Conservation (phyloP, 345 rosid species). For the thale cress (Arabidopsis thaliana) region DNA sequence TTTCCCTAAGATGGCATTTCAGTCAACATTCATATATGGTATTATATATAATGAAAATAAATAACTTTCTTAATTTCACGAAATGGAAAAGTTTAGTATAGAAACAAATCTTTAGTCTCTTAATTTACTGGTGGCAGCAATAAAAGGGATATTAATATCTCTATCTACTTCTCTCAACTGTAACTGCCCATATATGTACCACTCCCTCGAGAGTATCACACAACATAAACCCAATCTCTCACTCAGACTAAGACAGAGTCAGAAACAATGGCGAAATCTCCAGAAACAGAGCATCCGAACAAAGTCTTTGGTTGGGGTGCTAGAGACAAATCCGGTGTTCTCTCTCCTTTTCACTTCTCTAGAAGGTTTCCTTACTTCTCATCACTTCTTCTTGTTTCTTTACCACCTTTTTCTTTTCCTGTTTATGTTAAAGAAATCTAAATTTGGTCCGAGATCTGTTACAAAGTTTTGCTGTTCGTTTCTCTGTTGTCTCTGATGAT, state of each 20-base stretch:
- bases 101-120: not conserved
- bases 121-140: not conserved
- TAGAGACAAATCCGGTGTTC: constrained; percentile 64
- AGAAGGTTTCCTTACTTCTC: constrained; percentile 58
- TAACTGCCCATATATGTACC: constrained; percentile 31
- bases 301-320: constrained; percentile 91
- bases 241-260: constrained; percentile 38
- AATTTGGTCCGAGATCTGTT: not conserved
- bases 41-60: not conserved
- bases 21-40: not conserved
- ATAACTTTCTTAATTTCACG: not conserved
- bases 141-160: constrained; percentile 27
- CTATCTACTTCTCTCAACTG: constrained; percentile 24
- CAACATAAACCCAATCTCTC: constrained; percentile 12
- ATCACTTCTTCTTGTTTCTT: not conserved
- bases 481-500: not conserved
- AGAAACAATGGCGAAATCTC: constrained; percentile 61
- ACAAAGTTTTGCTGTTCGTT: not conserved
- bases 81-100: not conserved
- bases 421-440: not conserved
- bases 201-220: not conserved
- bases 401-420: not conserved
- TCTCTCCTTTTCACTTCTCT: constrained; percentile 81
- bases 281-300: constrained; percentile 67
- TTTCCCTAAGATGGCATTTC: not conserved